phyloP scores from a whole-genome alignment of 768 basidiomycete genomes.

The Porphyrellus cyaneotinctus region DNA sequence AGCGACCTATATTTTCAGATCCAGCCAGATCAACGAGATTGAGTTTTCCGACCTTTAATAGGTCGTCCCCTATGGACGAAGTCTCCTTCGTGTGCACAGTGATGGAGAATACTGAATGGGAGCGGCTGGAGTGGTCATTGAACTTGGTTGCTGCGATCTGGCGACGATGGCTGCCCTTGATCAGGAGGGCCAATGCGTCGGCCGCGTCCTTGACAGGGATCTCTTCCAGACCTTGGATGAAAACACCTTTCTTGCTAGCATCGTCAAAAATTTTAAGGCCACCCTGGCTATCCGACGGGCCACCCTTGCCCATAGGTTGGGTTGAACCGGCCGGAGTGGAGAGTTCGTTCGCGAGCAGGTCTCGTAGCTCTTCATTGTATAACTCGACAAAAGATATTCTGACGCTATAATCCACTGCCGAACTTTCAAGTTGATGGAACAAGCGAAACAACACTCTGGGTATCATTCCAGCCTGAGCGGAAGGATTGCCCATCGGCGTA shows the following conservation, averaged over 20 bases:
- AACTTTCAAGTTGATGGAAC: slow-evolving; percentile 81
- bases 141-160: slow-evolving; percentile 96
- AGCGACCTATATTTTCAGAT: slow-evolving; percentile 94
- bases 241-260: slow-evolving; percentile 77
- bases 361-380: slow-evolving; percentile 97
- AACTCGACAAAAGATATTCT: slow-evolving; percentile 93
- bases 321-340: slow-evolving; percentile 57
- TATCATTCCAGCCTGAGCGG: slow-evolving; percentile 89
- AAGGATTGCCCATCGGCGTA: slow-evolving; percentile 84
- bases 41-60: slow-evolving; percentile 90
- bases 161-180: slow-evolving; percentile 84
- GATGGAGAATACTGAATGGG: slow-evolving; percentile 96
- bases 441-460: slow-evolving; percentile 89
- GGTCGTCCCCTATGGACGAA: slow-evolving; percentile 73
- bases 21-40: slow-evolving; percentile 98
- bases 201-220: slow-evolving; percentile 74
- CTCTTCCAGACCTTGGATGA: slow-evolving; percentile 95
- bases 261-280: slow-evolving; percentile 94
- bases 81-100: slow-evolving; percentile 90
- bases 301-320: slow-evolving; percentile 74
- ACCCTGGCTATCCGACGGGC: slow-evolving; percentile 46
- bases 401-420: slow-evolving; percentile 80
- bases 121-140: slow-evolving; percentile 96
- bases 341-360: slow-evolving; percentile 82
- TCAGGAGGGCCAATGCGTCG: slow-evolving; percentile 79